These are phyloP conservation scores for Cymbopogon citratus DNA, from an alignment of 176 grass and related monocot species.

Conservation along the genomic window DNA sequence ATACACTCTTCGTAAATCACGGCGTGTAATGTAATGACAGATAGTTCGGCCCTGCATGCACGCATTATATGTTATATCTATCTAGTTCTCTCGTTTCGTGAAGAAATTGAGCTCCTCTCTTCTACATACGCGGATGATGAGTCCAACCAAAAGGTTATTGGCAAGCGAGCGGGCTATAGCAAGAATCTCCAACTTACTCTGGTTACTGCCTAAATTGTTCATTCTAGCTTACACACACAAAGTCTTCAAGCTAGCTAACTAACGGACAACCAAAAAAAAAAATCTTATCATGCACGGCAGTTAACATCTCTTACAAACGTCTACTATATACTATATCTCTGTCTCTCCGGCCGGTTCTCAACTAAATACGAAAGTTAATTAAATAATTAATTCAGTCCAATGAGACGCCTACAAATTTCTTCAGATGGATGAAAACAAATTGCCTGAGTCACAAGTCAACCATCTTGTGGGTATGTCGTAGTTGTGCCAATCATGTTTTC, in stretches of 20 bases:
- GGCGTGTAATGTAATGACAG: background rate
- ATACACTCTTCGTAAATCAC: background rate
- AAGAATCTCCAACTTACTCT: slow-evolving; percentile 3
- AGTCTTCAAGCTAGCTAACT: background rate
- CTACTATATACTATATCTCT: too few species aligned
- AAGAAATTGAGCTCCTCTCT: too few species aligned
- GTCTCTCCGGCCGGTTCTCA: too few species aligned
- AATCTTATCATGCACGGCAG: too few species aligned
- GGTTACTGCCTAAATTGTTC: background rate
- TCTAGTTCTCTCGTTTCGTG: too few species aligned
- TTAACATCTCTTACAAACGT: background rate
- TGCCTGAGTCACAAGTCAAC: background rate
- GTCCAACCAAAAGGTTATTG: background rate
- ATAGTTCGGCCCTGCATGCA: too few species aligned
- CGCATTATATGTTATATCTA: too few species aligned
- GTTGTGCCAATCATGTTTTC: background rate
- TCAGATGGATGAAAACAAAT: background rate
- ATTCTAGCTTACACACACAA: background rate
- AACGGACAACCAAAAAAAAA: background rate
- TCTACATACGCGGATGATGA: too few species aligned
- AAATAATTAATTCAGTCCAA: background rate
- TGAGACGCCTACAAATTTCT: background rate
- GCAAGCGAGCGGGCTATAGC: background rate
- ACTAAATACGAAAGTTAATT: background rate
- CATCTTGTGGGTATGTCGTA: background rate